Evolutionary conservation across 1,284 basidiomycete species (phyloP), one percentile per base, ranked within the genome.

Genomic region (Tilletia caries): DNA sequence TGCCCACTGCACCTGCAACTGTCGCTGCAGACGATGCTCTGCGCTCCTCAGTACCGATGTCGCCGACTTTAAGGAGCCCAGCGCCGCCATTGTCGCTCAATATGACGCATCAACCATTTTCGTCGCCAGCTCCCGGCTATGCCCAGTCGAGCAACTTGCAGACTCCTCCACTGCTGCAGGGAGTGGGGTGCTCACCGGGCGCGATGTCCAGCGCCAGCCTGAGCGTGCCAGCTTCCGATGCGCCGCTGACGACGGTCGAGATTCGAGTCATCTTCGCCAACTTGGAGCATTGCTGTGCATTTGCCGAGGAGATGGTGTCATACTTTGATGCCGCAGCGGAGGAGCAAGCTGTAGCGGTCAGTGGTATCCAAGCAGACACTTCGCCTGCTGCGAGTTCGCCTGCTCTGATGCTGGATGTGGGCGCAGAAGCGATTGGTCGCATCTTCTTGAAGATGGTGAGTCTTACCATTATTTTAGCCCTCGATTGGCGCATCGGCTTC

Each of bases 231-330:
- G 27, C n/a, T 44, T n/a, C 5, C 2, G 70, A 77, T 65, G 70
- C 80, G 23, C 79, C 82, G 20, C 89, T 96, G 87, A 87, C 89
- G 2, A 83, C 84, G 0, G 88, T 91, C 33, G 92, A 93, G 79
- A 85, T 88, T 32, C 88, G 88, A 75, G 87, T 89, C 68, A 89
- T 95, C 27, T 94, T 95, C 84, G 87, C 88, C 74, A 93, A 94
- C 81, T 86, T 94, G 46, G 86, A 89, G 23, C 89, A 92, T 66
- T 86, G 93, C 15, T 91, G 91, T 1, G 78, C 86, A 2, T 89
- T 92, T 67, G 87, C 92, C 0, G 89, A 91, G 74, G 85, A 86
- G 66, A 89, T 94, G 75, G 87, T 85, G 0, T 76, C 68, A 0
- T 54, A 41, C 3, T 54, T 54, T 23, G 67, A 68, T n/a, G 64